Evolutionary conservation across 352 stramenopile genomes (phyloP), one percentile per base, ranked within the genome.

Genomic region (Phytopythium sindhum): DNA sequence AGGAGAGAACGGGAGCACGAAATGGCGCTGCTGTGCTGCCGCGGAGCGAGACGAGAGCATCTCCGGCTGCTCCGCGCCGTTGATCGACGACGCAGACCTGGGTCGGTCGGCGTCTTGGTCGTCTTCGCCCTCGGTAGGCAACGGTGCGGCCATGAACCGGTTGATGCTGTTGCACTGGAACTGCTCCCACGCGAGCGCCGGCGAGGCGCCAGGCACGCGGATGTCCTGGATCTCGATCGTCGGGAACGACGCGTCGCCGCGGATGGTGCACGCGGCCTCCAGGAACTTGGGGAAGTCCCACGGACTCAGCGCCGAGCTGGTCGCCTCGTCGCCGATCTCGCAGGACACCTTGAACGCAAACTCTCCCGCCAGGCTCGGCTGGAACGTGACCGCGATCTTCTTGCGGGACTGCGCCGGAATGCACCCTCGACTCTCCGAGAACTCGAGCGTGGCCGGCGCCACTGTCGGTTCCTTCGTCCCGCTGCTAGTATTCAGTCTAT

Each of bases 181-280:
- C 65, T 93, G 83, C 3, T 77, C 57, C 85, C 87, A 95, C 0
- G 74, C 79, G 17, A 90, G 61, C 12, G 78, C 57, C 23, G 77
- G 88, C 35, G 84, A 68, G 3, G 79, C 42, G 23, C 80, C 63
- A 35, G 81, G 75, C 21, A 95, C 73, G 17, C 88, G 79, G 28
- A 96, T 78, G 57, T 97, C 88, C 28, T 93, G 71, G 60, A 97
- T 87, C 23, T 96, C 66, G 10, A 97, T 63, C 0, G 84, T 93
- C 4, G 90, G 90, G 53, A 97, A 97, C 1, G 89, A 95, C 12
- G 91, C 87, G 54, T 92, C 79, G 7, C 81, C 86, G 26, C 68
- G 63, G 48, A 95, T 76, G n/a, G 67, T 61, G 60, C 81, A 90
- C 28, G 64, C 69, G 14, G 76, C 69, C 45, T 75, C 67, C 26